Conservation (phyloP, 2,329 filamentous ascomycete species). For the Aspergillus eucalypticola region DNA sequence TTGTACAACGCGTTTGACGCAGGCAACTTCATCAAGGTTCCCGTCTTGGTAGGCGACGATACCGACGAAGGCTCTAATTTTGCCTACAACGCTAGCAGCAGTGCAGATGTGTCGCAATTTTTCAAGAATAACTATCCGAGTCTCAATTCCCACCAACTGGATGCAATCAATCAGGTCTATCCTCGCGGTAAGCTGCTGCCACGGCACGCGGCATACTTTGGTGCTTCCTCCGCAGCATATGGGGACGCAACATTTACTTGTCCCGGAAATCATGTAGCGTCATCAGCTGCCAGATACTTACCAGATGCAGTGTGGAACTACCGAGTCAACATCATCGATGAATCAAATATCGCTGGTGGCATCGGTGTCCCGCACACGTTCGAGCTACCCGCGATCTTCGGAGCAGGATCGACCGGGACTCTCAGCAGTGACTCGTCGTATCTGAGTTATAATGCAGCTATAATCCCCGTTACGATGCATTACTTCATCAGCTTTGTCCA, state of each 20-base stretch:
- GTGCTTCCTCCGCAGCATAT: slow-evolving; percentile 36
- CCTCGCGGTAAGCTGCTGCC: slow-evolving; percentile 40
- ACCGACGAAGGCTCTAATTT: slow-evolving; percentile 48
- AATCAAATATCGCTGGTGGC: slow-evolving; percentile 37
- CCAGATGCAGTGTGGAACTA: slow-evolving; percentile 48
- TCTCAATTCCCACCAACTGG: slow-evolving; percentile 52
- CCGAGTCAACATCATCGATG: slow-evolving; percentile 49
- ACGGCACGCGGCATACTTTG: slow-evolving; percentile 38
- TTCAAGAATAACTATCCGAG: slow-evolving; percentile 58
- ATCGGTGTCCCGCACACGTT: slow-evolving; percentile 43
- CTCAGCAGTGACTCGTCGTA: slow-evolving; percentile 22
- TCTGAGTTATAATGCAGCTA: slow-evolving; percentile 17
- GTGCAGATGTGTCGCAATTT: slow-evolving; percentile 53
- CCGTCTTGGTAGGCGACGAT: slow-evolving; percentile 53
- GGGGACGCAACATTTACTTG: slow-evolving; percentile 56
- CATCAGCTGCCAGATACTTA: slow-evolving; percentile 29
- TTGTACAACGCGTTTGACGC: slow-evolving; percentile 52
- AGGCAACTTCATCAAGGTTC: slow-evolving; percentile 57
- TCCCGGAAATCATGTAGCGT: slow-evolving; percentile 44
- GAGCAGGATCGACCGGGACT: slow-evolving; percentile 34
- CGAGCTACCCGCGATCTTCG: slow-evolving; percentile 32
- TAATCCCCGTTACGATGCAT: slow-evolving; percentile 27
- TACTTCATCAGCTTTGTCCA: slow-evolving; percentile 30
- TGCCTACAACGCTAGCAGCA: slow-evolving; percentile 50
- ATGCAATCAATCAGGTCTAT: slow-evolving; percentile 54